Conservation (phyloP, 441 rosid species). For the Erysimum pusillum region DNA sequence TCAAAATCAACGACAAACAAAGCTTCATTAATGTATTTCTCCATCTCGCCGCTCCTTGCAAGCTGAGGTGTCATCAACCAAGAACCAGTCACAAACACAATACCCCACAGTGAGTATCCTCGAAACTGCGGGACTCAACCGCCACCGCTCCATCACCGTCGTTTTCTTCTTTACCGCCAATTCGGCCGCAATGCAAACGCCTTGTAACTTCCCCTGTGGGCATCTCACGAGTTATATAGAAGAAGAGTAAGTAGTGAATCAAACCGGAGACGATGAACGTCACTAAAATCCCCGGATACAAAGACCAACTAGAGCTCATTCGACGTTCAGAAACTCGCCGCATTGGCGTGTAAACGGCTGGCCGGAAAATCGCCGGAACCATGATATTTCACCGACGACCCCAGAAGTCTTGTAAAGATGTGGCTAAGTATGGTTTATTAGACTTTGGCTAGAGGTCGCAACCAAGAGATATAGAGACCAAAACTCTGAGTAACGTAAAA, state of each 20-base stretch:
- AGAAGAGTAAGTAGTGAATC: no score
- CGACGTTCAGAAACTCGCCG: no score
- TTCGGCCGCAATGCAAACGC: no score
- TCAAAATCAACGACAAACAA: not conserved
- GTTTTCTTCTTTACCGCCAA: no score
- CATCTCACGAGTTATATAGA: no score
- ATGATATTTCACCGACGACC: not conserved
- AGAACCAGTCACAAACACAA: not conserved
- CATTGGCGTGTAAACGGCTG: no score
- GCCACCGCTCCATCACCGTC: no score
- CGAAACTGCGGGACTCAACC: not conserved
- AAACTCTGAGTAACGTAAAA: not conserved
- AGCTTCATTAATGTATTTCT: not conserved
- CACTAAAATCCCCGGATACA: no score
- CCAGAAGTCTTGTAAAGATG: not conserved
- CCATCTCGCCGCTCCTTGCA: not conserved
- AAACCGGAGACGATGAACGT: no score
- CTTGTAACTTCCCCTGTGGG: no score
- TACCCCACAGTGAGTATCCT: not conserved
- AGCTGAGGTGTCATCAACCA: not conserved
- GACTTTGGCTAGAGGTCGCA: not conserved
- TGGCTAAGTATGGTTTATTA: not conserved
- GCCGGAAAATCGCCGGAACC: no score
- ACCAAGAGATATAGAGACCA: not conserved
- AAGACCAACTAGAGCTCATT: no score